Base-by-base conservation (phyloP, 495 filamentous ascomycete genomes). In the Trichoderma parareesei region DNA sequence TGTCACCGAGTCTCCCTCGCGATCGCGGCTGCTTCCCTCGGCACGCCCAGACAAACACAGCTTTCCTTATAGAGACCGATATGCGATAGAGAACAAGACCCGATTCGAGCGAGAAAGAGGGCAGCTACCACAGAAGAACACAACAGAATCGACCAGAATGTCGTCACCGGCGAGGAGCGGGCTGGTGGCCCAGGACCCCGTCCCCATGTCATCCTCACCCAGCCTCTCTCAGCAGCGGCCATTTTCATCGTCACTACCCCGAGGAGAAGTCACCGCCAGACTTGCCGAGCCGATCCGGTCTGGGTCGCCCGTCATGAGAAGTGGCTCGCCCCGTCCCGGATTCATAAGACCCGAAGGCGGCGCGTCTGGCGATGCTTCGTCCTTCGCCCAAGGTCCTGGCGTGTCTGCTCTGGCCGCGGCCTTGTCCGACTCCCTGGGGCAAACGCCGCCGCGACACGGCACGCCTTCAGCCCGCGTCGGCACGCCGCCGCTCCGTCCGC, bases 381-480 rank as follows among this genome's bases (percentile, higher is more conserved):
- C 53, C 10, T 49, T 53, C 8, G 62, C 43, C 57, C 64, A 61
- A 37, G 89, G 89, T 5, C 89, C 89, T 3, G 89, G 90, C 2
- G 80, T 89, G 33, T 92, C 89, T 38, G 89, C 89, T 69, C 85
- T 93, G 64, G 87, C 90, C 33, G 88, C 88, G 27, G 89, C 88
- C 38, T 77, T 93, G 65, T 88, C 88, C 65, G 82, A 86, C 62
- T 85, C 83, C 3, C 71, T 87, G 37, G 84, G 84, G 43, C 83
- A 81, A 16, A 82, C 82, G n/a, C 85, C 85, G 5, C 82, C 84
- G 11, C 77, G 80, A 33, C 82, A 84, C 64, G 85, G 84, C 62
- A 86, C 83, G n/a, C 84, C 84, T 53, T 81, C 84, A 60, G 69
- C 82, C 67, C 77, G 80, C 27, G 82, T 84, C 64, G 82, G 83